Percentiles rank a stretch among this genome's conserved stretches.
Evolutionary conservation across 371 early-diverging fungal species (phyloP).

Genomic region (Mucor piriformis): DNA sequence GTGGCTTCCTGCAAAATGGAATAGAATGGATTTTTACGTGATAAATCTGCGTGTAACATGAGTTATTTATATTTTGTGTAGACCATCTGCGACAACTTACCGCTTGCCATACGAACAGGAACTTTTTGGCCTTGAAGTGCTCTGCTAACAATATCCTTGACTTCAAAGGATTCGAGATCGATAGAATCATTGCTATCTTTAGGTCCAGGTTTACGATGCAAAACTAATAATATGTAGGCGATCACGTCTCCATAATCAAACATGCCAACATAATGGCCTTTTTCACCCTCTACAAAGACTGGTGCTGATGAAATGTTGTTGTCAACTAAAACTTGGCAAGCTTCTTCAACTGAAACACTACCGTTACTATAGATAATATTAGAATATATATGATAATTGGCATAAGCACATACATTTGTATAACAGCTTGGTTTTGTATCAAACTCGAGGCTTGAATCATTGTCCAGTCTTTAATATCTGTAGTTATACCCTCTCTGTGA

Average conservation of each 20-base stretch:
- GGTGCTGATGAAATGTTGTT: slow-evolving; percentile 73
- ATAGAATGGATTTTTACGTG: slow-evolving; percentile 84
- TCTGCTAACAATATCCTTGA: slow-evolving; percentile 60
- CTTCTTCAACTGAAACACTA: slow-evolving; percentile 46
- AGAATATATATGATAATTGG: not conserved
- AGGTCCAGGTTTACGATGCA: slow-evolving; percentile 26
- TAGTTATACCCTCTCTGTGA: slow-evolving; percentile 62
- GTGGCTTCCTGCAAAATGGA: slow-evolving; percentile 77
- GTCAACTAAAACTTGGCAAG: slow-evolving; percentile 44
- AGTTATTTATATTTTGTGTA: not conserved
- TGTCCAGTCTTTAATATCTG: slow-evolving; percentile 56
- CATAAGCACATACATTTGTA: slow-evolving; percentile 55
- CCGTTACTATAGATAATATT: slow-evolving; percentile 34
- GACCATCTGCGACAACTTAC: slow-evolving; percentile 20
- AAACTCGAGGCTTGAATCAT: slow-evolving; percentile 56
- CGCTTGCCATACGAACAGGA: slow-evolving; percentile 65
- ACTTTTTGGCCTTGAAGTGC: slow-evolving; percentile 61
- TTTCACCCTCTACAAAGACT: slow-evolving; percentile 56
- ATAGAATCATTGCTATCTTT: slow-evolving; percentile 23
- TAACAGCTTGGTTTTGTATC: slow-evolving; percentile 53
- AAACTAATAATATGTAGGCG: slow-evolving; percentile 44
- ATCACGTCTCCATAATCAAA: slow-evolving; percentile 84
- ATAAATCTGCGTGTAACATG: slow-evolving; percentile 55
- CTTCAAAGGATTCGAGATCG: slow-evolving; percentile 44
- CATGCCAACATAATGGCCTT: slow-evolving; percentile 72